These are phyloP conservation scores for Colletotrichum agaves DNA, from an alignment of 2,329 filamentous ascomycete genomes.

Conservation along the genomic window DNA sequence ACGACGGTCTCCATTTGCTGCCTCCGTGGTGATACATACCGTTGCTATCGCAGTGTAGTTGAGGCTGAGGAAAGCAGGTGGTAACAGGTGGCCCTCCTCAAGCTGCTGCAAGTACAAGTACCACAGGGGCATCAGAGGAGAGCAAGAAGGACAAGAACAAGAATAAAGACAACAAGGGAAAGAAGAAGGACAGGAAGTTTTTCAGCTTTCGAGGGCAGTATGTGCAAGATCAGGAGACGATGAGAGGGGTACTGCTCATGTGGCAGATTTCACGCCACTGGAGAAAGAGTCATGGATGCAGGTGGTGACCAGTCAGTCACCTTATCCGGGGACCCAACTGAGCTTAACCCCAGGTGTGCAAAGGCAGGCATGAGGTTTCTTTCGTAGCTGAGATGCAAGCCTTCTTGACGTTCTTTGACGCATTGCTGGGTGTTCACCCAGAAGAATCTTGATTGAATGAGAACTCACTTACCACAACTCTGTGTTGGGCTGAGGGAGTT, in stretches of 20 bases:
- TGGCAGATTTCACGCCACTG: constrained; percentile 23
- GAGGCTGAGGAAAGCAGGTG: too few relatives aligned
- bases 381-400: background rate
- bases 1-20: background rate
- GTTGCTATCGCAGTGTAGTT: background rate
- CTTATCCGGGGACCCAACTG: background rate
- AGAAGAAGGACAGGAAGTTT: too few relatives aligned
- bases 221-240: constrained; percentile 14
- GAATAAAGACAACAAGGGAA: too few relatives aligned
- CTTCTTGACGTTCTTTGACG: too few relatives aligned
- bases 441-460: background rate
- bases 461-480: background rate
- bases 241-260: constrained; percentile 15
- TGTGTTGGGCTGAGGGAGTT: background rate
- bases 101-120: too few relatives aligned
- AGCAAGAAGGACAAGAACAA: too few relatives aligned
- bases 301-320: background rate
- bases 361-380: background rate
- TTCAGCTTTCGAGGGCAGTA: background rate
- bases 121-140: too few relatives aligned
- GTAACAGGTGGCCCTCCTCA: too few relatives aligned
- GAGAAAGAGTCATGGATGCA: constrained; percentile 19
- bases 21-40: background rate
- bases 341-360: background rate
- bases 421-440: too few relatives aligned